Conservation (phyloP, 805 yeast species). For the Kodamaea sagamina region DNA sequence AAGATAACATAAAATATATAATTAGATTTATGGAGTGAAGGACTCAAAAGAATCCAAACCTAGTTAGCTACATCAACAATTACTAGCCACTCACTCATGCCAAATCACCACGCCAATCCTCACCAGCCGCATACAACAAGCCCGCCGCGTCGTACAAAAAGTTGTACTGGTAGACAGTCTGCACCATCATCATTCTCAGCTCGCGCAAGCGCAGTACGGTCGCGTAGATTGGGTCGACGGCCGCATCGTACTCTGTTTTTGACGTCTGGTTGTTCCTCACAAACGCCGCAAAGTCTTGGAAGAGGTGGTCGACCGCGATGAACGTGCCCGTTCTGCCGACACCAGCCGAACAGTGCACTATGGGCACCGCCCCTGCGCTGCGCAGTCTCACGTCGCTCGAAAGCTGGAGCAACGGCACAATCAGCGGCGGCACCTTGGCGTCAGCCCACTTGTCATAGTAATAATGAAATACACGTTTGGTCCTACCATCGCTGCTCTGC, state of each 20-base stretch:
- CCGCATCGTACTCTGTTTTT: slow-evolving; percentile 10
- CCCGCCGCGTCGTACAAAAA: slow-evolving; percentile 29
- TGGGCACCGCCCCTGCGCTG: slow-evolving; percentile 20
- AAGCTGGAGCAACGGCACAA: slow-evolving; percentile 28
- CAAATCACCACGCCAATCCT: no score
- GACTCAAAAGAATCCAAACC: no score
- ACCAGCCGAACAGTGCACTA: slow-evolving; percentile 89
- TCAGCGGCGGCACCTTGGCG: slow-evolving; percentile 39
- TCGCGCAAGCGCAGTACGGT: slow-evolving; percentile 32
- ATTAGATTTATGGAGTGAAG: no score
- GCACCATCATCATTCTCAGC: slow-evolving; percentile 47
- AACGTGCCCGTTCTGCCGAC: slow-evolving; percentile 79
- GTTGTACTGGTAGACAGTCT: slow-evolving; percentile 38
- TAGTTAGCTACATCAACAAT: no score
- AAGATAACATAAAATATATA: no score
- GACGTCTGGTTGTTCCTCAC: slow-evolving; percentile 7
- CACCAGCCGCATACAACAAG: no score
- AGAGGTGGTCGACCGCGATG: slow-evolving; percentile 38
- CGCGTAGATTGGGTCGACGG: slow-evolving; percentile 30
- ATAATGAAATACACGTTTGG: slow-evolving; percentile 35
- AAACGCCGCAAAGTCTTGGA: slow-evolving; percentile 28
- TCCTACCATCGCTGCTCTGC: slow-evolving; percentile 13
- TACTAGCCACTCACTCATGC: no score
- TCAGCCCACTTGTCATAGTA: slow-evolving; percentile 50
- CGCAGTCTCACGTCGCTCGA: slow-evolving; percentile 22